Evolutionary conservation across 768 basidiomycete genomes (phyloP).

Genomic region (Lanmaoa rubissima): DNA sequence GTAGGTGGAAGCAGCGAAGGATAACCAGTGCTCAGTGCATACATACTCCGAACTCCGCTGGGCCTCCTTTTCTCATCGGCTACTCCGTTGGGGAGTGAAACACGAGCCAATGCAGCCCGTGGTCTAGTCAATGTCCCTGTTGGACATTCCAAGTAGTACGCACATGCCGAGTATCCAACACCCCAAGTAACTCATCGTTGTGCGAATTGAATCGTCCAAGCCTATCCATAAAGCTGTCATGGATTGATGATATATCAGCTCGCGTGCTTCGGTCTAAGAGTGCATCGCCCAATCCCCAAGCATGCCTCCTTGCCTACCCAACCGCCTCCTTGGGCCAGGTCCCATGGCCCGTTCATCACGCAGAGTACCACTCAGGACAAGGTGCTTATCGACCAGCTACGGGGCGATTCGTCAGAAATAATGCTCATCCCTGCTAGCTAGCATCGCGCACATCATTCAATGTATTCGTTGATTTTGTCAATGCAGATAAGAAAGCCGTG

Average conservation of each 20-base stretch:
- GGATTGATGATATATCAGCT: not conserved
- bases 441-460: conserved; percentile 78
- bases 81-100: not conserved
- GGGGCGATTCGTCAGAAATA: conserved; percentile 2
- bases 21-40: not conserved
- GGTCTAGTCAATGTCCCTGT: not conserved
- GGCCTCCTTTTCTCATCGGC: conserved; percentile 1
- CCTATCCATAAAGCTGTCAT: not conserved
- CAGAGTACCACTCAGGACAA: conserved; percentile 52
- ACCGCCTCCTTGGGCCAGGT: conserved; percentile 48
- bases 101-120: not conserved
- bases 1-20: not conserved
- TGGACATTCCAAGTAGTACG: not conserved
- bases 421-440: not conserved
- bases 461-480: conserved; percentile 86
- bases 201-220: not conserved
- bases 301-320: conserved; percentile 46
- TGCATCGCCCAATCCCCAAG: conserved; percentile 58
- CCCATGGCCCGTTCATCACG: conserved; percentile 50
- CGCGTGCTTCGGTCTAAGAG: conserved; percentile 23
- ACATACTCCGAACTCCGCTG: not conserved
- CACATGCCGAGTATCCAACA: not conserved
- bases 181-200: not conserved
- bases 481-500: conserved; percentile 79
- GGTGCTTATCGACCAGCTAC: conserved; percentile 79